Evolutionary conservation across 805 yeast species (phyloP), one percentile per base, ranked within the genome.

Genomic region (Kluyveromyces wickerhamii): DNA sequence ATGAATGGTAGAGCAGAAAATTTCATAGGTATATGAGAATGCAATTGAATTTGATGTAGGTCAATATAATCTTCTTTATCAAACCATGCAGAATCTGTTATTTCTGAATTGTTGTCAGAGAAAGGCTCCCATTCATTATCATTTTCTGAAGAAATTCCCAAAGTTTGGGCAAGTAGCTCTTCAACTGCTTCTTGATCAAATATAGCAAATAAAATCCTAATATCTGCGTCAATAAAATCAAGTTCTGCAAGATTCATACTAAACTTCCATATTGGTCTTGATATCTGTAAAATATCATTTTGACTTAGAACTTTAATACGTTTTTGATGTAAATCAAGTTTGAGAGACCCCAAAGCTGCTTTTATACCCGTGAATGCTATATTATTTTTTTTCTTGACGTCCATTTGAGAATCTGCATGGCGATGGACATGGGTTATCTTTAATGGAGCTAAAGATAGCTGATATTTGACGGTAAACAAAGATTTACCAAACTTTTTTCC

Each of bases 1-100:
- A 67, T 53, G 24, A 74, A 63, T 1, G 79, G 78, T 5, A 63
- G 42, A 1, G 71, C 59, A 29, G 60, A 59, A 10, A 74, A 57
- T 19, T 57, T 57, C 1, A 48, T 22, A 1, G 77, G 77, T 23
- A 62, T 45, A 33, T 44, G 63, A 40, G 50, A 62, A 4, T 62
- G 53, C 1, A 63, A 44, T 4, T 71, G 67, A 8, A 65, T 52
- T 32, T 67, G 60, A 39, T 80, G 83, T 27, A 86, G 50, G 45
- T 87, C 96, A 8, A 72, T 62, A 45, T 72, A 87, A 52, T 87
- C 96, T 38, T 81, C 80, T 15, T 65, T 58, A 48, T 86, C 94
- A 31, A 74, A 64, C 96, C 96, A 87, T 3, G 59, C 49, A 4
- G 55, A 43, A 22, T 38, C 31, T 7, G 20, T 27, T 6, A 14